Percentiles rank a stretch among this genome's conserved stretches.
phyloP scores from a whole-genome alignment of 805 yeast genomes.

The Jamesozyma lodderae region DNA sequence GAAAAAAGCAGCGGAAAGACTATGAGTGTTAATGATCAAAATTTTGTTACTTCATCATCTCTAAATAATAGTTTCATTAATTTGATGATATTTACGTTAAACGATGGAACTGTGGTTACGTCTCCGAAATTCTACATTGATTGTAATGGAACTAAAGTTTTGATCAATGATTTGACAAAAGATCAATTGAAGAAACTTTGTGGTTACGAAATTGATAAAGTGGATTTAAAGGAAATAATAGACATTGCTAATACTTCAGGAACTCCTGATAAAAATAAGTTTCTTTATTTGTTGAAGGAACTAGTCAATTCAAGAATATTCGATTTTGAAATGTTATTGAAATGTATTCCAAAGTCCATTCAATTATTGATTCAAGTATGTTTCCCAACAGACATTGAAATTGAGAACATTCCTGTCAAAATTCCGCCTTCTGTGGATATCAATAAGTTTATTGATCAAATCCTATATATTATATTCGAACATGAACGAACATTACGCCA shows the following conservation, averaged over 20 bases:
- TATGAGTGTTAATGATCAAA: constrained; percentile 14
- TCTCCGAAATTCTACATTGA: constrained; percentile 59
- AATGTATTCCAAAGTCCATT: constrained; percentile 45
- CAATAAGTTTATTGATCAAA: constrained; percentile 67
- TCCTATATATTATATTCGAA: constrained; percentile 62
- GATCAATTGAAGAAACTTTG: constrained; percentile 28
- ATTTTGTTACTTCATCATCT: constrained; percentile 80
- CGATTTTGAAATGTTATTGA: constrained; percentile 52
- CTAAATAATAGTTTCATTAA: constrained; percentile 71
- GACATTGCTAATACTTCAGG: not conserved
- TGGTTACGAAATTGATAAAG: constrained; percentile 20
- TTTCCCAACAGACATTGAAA: constrained; percentile 57
- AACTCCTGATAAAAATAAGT: constrained; percentile 16
- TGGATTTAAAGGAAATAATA: constrained; percentile 4
- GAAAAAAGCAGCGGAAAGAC: not conserved
- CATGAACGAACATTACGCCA: constrained; percentile 51
- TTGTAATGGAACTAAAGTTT: constrained; percentile 43
- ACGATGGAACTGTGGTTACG: constrained; percentile 80
- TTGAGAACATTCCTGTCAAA: constrained; percentile 34
- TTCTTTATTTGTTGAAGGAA: constrained; percentile 11
- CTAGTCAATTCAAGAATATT: constrained; percentile 37
- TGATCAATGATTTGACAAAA: constrained; percentile 46
- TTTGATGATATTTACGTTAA: constrained; percentile 57
- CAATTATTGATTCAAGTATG: constrained; percentile 67
- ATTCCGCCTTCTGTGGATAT: constrained; percentile 40